A percentile compares a stretch with the other conserved stretches of the same genome.
phyloP scores from a whole-genome alignment of 2,329 filamentous ascomycete genomes.

The Xylaria sp. region DNA sequence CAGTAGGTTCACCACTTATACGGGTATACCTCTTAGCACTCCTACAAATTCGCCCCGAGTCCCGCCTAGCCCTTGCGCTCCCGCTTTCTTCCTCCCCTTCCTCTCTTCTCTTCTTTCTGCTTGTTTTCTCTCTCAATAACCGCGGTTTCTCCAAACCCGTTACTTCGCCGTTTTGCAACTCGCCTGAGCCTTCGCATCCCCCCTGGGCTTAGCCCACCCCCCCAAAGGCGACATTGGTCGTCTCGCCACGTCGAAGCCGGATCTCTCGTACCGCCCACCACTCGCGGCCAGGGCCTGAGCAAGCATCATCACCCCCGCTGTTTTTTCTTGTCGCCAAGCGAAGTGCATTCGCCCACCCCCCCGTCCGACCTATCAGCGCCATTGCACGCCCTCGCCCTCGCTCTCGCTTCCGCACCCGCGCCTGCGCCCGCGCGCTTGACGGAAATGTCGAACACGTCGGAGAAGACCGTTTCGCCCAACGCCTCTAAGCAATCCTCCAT shows the following conservation, averaged over 20 bases:
- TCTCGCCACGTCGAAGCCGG: constrained; percentile 39
- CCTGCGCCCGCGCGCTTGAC: constrained; percentile 19
- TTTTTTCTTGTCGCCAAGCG: constrained; percentile 46
- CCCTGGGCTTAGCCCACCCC: constrained; percentile 51
- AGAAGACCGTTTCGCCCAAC: constrained; percentile 49
- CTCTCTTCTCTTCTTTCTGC: constrained; percentile 15
- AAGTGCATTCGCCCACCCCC: constrained; percentile 38
- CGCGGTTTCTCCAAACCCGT: constrained; percentile 21
- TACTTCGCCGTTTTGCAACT: constrained; percentile 48
- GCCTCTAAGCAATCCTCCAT: constrained; percentile 51
- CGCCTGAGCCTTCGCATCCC: constrained; percentile 45
- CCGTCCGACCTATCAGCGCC: constrained; percentile 34
- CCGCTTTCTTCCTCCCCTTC: constrained; percentile 21
- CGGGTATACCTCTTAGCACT: constrained; percentile 29
- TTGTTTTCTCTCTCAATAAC: constrained; percentile 21
- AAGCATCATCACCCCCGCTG: constrained; percentile 34
- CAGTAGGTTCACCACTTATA: constrained; percentile 25
- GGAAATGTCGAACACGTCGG: constrained; percentile 51
- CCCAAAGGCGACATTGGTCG: constrained; percentile 49
- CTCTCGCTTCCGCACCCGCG: constrained; percentile 1
- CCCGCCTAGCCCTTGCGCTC: constrained; percentile 40
- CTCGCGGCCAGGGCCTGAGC: constrained; percentile 29
- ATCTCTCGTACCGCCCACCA: constrained; percentile 32
- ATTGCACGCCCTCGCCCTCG: constrained; percentile 16
- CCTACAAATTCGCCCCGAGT: constrained; percentile 50